Evolutionary conservation across 2,329 filamentous ascomycete species (phyloP).

Genomic region (Alternaria solani): DNA sequence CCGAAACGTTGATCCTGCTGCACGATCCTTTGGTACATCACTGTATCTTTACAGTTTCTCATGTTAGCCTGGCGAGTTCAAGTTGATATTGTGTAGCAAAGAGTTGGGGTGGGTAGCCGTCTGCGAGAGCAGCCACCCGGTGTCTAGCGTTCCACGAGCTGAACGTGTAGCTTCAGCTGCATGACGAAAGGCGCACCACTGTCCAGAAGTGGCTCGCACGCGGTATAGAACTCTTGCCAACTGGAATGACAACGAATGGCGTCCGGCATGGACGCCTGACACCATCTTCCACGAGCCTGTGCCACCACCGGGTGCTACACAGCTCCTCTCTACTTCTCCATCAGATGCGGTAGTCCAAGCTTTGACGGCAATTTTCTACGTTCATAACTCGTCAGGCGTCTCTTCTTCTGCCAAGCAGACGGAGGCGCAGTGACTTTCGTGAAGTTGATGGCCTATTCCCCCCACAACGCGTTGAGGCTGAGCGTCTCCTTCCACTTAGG

Average conservation of each 20-base stretch:
- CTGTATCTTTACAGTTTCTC: constrained; percentile 7
- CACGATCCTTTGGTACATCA: constrained; percentile 17
- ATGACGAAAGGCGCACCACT: constrained; percentile 26
- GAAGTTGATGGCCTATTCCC: constrained; percentile 25
- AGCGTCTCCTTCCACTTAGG: constrained; percentile 30
- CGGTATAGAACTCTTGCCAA: constrained; percentile 18
- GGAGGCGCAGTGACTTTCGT: constrained; percentile 26
- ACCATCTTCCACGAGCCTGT: constrained; percentile 22
- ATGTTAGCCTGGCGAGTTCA: background rate
- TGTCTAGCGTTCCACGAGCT: constrained; percentile 30
- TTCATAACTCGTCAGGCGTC: constrained; percentile 27
- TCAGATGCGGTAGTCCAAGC: constrained; percentile 16
- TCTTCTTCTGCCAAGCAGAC: constrained; percentile 13
- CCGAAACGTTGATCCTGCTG: constrained; percentile 17
- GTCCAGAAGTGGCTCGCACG: constrained; percentile 31
- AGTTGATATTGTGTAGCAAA: background rate
- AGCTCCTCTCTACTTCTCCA: constrained; percentile 16
- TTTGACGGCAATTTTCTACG: constrained; percentile 16
- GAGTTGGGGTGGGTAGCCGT: background rate
- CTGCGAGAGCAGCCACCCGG: constrained; percentile 16
- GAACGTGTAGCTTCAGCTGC: constrained; percentile 32
- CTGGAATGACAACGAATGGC: constrained; percentile 23
- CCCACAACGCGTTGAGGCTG: constrained; percentile 41
- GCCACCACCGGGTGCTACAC: constrained; percentile 36
- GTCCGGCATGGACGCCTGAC: constrained; percentile 18